Evolutionary conservation across 2,329 filamentous ascomycete genomes (phyloP), one percentile per base, ranked within the genome.

Genomic region (Trichoderma endophyticum): DNA sequence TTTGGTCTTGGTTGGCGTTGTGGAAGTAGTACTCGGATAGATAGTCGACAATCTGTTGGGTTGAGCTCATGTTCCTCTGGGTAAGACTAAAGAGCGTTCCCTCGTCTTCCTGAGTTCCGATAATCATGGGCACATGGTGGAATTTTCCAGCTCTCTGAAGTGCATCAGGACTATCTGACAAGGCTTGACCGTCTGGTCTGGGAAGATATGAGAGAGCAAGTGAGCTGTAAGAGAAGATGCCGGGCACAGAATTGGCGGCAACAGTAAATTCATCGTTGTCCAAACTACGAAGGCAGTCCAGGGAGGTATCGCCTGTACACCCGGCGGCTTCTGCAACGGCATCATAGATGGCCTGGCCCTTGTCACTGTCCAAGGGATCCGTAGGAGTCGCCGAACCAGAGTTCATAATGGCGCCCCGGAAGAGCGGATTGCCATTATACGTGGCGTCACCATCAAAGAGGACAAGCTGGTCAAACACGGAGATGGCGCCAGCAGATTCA

Each of bases 51-150:
- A 95, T 75, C 6, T 89, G 80, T 1, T 82, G 81, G 0, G 85
- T 88, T 1, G 86, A 91, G 11, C 88, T 91, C 68, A 95, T 82
- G 78, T 94, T 93, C 30, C 81, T 77, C 73, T 93, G 91, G 78
- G 91, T 90, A 43, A 95, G 84, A 6, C 89, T 84, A 77, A 95
- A 94, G 2, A 95, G 80, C 0, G 92, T 93, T 21, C 92, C 92
- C 80, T 95, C 92, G 77, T 95, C 93, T 83, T 95, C 92, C 80
- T 94, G 91, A 77, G 93, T 87, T 56, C 93, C 92, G 51, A 92
- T 86, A 74, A 87, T 86, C 81, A 84, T 83, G 36, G 85, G 85
- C 2, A 87, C 84, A 1, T 82, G 80, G 26, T 84, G 80, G 71
- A 85, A 86, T 5, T 85, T 84, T 8, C 90, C 88, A 0, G 78